These are phyloP conservation scores for Mesembryanthemum crystallinum DNA, from an alignment of 148 eudicot species.

Conservation along the genomic window DNA sequence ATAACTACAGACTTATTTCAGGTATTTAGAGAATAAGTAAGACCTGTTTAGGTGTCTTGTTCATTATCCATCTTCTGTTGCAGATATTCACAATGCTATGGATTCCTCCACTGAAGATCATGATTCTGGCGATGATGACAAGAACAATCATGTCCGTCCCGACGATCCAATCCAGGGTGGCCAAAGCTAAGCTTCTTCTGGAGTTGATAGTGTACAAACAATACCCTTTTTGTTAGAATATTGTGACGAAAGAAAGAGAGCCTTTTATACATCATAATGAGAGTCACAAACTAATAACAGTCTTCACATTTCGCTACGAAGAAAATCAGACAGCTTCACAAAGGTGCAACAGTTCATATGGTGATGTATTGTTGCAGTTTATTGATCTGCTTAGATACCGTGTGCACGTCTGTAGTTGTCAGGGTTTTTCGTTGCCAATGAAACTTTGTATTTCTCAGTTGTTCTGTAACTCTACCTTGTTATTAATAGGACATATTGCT, in stretches of 20 bases:
- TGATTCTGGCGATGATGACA: conserved; percentile 32
- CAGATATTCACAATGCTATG: conserved; percentile 7
- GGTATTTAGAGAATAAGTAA: neutral
- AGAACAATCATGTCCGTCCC: conserved; percentile 12
- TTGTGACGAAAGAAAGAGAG: conserved; percentile 2
- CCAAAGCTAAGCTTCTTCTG: conserved; percentile 15
- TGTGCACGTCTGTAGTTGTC: neutral
- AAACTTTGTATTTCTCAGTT: neutral
- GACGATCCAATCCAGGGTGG: conserved; percentile 15
- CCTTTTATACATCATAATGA: neutral
- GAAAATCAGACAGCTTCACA: conserved; percentile 2
- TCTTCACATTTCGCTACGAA: conserved; percentile 1
- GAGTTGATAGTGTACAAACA: neutral
- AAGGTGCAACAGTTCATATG: conserved; percentile 2
- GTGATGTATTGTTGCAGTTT: conserved; percentile 12
- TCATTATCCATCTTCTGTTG: neutral
- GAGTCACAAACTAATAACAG: conserved; percentile 10
- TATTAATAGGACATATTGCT: neutral
- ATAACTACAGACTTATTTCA: conserved; percentile 1
- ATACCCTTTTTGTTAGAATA: neutral
- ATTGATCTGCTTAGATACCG: neutral
- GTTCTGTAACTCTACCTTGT: neutral
- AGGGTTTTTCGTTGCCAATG: neutral
- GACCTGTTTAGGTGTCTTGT: neutral
- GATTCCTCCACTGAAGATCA: conserved; percentile 14